phyloP scores from a whole-genome alignment of 768 basidiomycete species.

The Suillus tomentosus region DNA sequence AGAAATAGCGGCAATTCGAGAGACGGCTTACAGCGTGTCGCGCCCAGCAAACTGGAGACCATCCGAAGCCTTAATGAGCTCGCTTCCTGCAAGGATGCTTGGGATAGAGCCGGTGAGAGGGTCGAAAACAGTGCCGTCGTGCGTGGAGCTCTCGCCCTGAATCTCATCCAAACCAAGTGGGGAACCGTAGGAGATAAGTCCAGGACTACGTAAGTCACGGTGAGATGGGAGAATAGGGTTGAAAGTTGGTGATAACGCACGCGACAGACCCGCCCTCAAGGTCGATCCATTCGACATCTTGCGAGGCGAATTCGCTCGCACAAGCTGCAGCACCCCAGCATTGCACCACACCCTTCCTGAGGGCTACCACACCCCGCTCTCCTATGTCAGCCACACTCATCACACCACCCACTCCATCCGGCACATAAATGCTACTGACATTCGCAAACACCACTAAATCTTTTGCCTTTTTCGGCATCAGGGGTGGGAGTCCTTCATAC shows the following conservation, averaged over 20 bases:
- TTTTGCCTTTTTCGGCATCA: slow-evolving; percentile 43
- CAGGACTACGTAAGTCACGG: slow-evolving; percentile 39
- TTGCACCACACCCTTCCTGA: slow-evolving; percentile 52
- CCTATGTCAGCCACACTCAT: slow-evolving; percentile 25
- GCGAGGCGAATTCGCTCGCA: slow-evolving; percentile 19
- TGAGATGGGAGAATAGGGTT: slow-evolving; percentile 16
- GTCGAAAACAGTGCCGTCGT: slow-evolving; percentile 58
- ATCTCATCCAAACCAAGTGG: slow-evolving; percentile 61
- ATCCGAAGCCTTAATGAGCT: slow-evolving; percentile 66
- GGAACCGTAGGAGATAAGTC: slow-evolving; percentile 43
- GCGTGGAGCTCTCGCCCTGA: slow-evolving; percentile 50
- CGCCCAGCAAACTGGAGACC: slow-evolving; percentile 70
- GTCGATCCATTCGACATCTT: slow-evolving; percentile 48
- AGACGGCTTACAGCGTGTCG: slow-evolving; percentile 48
- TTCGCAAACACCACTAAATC: slow-evolving; percentile 63
- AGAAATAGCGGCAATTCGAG: slow-evolving; percentile 1
- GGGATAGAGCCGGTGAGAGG: slow-evolving; percentile 38
- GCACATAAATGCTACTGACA: slow-evolving; percentile 52
- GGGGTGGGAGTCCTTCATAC: slow-evolving; percentile 73
- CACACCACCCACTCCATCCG: slow-evolving; percentile 32
- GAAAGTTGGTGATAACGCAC: slow-evolving; percentile 27
- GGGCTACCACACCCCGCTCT: slow-evolving; percentile 47
- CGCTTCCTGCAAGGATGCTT: slow-evolving; percentile 34
- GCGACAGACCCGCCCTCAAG: slow-evolving; percentile 66
- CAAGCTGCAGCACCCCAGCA: slow-evolving; percentile 48